Conservation (phyloP, 345 rosid genomes). For the Jatropha curcas region DNA sequence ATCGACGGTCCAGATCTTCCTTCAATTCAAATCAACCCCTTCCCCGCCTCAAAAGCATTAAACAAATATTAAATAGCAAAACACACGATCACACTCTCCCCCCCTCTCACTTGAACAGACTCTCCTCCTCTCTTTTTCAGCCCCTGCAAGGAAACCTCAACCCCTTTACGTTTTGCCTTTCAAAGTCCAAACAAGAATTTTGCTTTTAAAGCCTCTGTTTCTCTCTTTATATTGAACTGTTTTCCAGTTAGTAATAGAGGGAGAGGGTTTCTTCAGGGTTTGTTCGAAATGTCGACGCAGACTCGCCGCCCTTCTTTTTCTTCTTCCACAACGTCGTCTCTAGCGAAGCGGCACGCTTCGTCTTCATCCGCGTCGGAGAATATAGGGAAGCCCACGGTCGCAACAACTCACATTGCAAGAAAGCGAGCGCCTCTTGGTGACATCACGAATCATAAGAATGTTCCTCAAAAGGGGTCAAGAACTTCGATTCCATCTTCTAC, state of each 20-base stretch:
- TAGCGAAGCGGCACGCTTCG: conserved; percentile 48
- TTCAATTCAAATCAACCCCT: conserved; percentile 6
- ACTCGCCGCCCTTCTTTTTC: conserved; percentile 46
- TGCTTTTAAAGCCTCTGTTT: neutral
- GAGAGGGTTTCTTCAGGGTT: neutral
- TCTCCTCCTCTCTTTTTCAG: no score
- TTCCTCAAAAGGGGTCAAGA: conserved; percentile 33
- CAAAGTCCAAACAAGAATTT: conserved; percentile 8
- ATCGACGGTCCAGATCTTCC: conserved; percentile 8
- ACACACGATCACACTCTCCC: neutral
- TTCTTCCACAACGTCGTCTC: conserved; percentile 50
- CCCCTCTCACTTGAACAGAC: neutral
- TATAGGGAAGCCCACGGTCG: conserved; percentile 35
- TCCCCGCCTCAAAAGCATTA: conserved; percentile 15
- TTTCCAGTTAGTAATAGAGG: neutral
- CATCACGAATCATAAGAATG: conserved; percentile 61
- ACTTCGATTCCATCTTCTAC: conserved; percentile 45
- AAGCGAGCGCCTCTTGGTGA: conserved; percentile 78
- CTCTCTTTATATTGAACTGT: neutral
- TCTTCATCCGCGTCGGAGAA: conserved; percentile 41
- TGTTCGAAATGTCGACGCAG: conserved; percentile 31
- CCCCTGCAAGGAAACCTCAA: neutral
- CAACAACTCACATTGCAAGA: conserved; percentile 43
- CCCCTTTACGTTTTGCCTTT: neutral
- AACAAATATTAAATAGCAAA: conserved; percentile 14